Percentiles rank a stretch among this genome's conserved stretches.
These are phyloP conservation scores for Monosporascus sp. DNA, from an alignment of 2,329 filamentous ascomycete species.

Conservation along the genomic window DNA sequence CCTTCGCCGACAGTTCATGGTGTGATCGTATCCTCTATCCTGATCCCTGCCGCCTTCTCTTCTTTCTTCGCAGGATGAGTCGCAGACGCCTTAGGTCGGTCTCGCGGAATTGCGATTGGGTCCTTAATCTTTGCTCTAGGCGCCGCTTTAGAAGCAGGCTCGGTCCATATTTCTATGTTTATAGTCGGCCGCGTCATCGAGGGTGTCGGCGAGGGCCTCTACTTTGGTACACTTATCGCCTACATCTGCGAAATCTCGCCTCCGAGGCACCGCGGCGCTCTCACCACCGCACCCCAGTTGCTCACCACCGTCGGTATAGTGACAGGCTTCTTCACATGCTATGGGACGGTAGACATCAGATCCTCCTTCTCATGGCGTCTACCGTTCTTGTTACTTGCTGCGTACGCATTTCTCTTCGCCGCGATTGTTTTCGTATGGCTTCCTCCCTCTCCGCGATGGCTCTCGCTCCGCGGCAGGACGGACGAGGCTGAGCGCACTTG, in stretches of 20 bases:
- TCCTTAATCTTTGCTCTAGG: constrained; percentile 40
- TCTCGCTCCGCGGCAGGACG: constrained; percentile 36
- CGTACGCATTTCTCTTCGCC: constrained; percentile 15
- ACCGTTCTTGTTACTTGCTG: constrained; percentile 38
- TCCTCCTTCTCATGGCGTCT: constrained; percentile 49
- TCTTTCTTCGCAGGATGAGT: constrained; percentile 53
- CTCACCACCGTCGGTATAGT: constrained; percentile 45
- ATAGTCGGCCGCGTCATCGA: constrained; percentile 45
- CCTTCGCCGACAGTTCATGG: constrained; percentile 52
- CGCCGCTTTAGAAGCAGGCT: constrained; percentile 14
- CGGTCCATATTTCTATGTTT: constrained; percentile 19
- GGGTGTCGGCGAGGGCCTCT: constrained; percentile 52
- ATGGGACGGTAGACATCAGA: constrained; percentile 40
- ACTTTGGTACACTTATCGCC: constrained; percentile 41
- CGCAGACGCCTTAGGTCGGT: constrained; percentile 47
- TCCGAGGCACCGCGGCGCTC: constrained; percentile 39
- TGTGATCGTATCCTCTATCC: constrained; percentile 53
- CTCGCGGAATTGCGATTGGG: constrained; percentile 44
- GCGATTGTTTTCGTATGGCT: constrained; percentile 26
- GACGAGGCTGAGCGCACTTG: constrained; percentile 32
- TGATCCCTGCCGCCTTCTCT: constrained; percentile 54
- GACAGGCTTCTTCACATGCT: constrained; percentile 55
- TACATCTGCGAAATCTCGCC: constrained; percentile 58
- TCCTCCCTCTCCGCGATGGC: constrained; percentile 51
- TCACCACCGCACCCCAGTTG: constrained; percentile 50